Base-by-base conservation (phyloP, 78 protist species). In the Chrysochromulina parva region DNA sequence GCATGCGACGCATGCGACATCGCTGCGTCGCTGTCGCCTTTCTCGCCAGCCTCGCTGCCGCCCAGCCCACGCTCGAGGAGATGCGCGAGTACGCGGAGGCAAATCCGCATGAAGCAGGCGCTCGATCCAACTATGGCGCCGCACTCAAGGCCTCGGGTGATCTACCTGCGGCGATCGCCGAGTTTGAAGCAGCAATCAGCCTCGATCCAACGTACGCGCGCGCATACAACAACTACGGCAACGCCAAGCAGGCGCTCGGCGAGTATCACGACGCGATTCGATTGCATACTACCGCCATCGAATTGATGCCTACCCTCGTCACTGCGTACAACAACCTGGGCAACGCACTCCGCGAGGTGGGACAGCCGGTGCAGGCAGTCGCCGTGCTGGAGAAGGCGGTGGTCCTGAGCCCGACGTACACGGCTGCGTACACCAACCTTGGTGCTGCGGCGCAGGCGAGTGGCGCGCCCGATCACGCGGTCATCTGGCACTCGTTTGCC, bases 21-120 rank as follows among this genome's bases (percentile, higher is more conserved):
- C 38, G 38, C 38, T 38, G 38, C 38, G 38, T 38, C 38, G 38
- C 38, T 38, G 38, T 38, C 38, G 38, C 38, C 38, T 38, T 38
- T 38, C 38, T 38, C 38, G 38, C 38, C 38, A 38, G 38, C 62
- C 13, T 58, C 62, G 7, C 62, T 13, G 62, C 62, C 62, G 62
- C 62, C 62, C 62, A 58, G 62, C 78, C 78, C 50, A 69, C 78
- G 48, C 78, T 69, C 24, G 78, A 69, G 78, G 54, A 69, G 78
- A 6, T 69, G 50, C n/a, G 28, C n/a, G n/a, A 3, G 16, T 9
- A 6, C 7, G 50, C 3, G 14, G 48, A 24, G 26, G 50, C 28
- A 28, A 28, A 38, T 7, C 78, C 78, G 50, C 16, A 7, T 50
- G 38, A 24, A 3, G 48, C 78, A 16, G 38, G 52, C 78, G 78